Evolutionary conservation across 352 stramenopile species (phyloP).

Genomic region (Phytophthora cajani): DNA sequence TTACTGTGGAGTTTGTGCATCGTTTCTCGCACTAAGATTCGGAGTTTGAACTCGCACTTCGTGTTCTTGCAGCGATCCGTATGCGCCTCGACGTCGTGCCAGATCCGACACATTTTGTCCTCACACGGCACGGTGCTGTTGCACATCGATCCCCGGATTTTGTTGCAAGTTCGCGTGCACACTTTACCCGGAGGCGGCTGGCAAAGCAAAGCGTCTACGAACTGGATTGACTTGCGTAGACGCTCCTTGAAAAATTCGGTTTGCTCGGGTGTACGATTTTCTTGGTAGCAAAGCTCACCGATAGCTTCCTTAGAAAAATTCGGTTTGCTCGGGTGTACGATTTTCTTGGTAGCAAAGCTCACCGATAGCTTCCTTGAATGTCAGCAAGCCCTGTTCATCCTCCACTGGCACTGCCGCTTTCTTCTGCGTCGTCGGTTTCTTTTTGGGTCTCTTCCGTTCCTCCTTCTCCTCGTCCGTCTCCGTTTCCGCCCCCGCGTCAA

Average conservation of each 20-base stretch:
- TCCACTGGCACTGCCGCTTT: constrained; percentile 43
- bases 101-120: constrained; percentile 74
- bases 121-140: constrained; percentile 60
- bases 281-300: constrained; percentile 67
- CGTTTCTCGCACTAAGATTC: constrained; percentile 71
- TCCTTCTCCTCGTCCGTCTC: constrained; percentile 32
- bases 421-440: neutral
- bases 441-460: constrained; percentile 25
- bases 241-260: constrained; percentile 75
- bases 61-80: constrained; percentile 67
- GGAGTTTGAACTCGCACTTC: constrained; percentile 75
- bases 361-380: constrained; percentile 66
- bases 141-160: constrained; percentile 69
- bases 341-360: constrained; percentile 68
- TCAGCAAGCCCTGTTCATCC: constrained; percentile 49
- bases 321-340: constrained; percentile 53
- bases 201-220: constrained; percentile 76
- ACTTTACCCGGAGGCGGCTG: constrained; percentile 57
- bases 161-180: constrained; percentile 53
- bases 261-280: constrained; percentile 52
- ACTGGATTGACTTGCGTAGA: constrained; percentile 67
- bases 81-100: constrained; percentile 78
- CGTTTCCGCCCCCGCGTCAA: constrained; percentile 32
- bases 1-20: constrained; percentile 78
- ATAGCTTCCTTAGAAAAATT: constrained; percentile 83